Conservation (phyloP, 1,284 basidiomycete genomes). For the Cystobasidiaceae sp. region DNA sequence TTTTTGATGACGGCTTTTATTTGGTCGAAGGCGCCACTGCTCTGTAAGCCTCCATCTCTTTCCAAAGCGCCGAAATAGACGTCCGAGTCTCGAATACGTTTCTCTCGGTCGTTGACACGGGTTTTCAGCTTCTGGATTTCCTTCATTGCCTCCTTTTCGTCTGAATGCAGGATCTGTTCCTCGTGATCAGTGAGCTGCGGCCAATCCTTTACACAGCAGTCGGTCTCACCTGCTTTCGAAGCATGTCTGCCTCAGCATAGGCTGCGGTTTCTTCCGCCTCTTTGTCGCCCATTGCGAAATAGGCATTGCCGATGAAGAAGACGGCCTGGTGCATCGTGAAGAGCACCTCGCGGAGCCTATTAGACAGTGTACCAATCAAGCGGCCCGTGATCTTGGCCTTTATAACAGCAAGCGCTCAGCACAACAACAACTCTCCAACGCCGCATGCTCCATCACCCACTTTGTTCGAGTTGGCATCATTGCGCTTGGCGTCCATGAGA, state of each 20-base stretch:
- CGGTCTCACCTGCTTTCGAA: slow-evolving; percentile 25
- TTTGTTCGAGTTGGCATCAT: neutral
- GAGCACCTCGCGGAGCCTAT: slow-evolving; percentile 36
- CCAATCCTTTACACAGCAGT: too few relatives aligned
- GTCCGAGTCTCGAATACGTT: slow-evolving; percentile 12
- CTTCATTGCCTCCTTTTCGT: slow-evolving; percentile 10
- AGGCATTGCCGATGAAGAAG: slow-evolving; percentile 39
- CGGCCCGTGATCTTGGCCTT: neutral
- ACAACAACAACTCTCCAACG: too few relatives aligned
- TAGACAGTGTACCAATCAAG: slow-evolving; percentile 21
- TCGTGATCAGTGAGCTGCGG: too few relatives aligned
- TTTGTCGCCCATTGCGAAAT: slow-evolving; percentile 32
- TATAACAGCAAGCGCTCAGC: too few relatives aligned
- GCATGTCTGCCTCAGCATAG: slow-evolving; percentile 27
- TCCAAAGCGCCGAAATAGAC: slow-evolving; percentile 32
- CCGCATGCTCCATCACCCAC: too few relatives aligned
- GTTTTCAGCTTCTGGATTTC: neutral
- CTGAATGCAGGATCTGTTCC: slow-evolving; percentile 9
- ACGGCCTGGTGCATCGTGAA: slow-evolving; percentile 36
- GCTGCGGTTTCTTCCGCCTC: slow-evolving; percentile 23
- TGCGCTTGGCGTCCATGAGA: neutral
- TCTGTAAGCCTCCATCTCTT: slow-evolving; percentile 33
- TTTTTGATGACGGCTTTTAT: slow-evolving; percentile 32
- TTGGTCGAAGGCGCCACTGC: slow-evolving; percentile 30
- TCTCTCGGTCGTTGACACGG: neutral